Base-by-base conservation (phyloP, 2,329 filamentous ascomycete genomes). In the Penicillium sp. region DNA sequence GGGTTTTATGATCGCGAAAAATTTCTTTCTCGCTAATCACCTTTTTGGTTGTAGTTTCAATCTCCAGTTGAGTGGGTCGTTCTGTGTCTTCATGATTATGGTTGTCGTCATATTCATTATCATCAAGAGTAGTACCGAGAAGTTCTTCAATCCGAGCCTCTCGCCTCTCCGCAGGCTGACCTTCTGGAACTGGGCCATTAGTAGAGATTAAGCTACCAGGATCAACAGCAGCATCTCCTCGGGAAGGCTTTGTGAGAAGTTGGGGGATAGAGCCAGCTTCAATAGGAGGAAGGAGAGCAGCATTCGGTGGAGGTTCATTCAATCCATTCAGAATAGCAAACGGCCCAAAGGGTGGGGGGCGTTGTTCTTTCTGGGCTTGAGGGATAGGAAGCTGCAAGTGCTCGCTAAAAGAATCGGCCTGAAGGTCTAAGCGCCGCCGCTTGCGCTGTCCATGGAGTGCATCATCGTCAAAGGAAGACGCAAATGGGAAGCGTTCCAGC, bases 301-400 rank as follows among this genome's bases (percentile, higher is more conserved):
- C 81, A 64, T 84, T 80, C 8, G 82, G 82, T 13, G 83, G 83
- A 2, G 83, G 83, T 55, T 86, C 82, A 67, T 85, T 82, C 39
- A 86, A 67, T 7, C 82, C 82, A 61, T 83, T 83, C 10, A 86
- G 67, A 53, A 77, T 76, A 40, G 76, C 73, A 57, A 78, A 71
- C 22, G 74, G 70, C 22, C 73, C 69, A 60, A 76, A 73, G 6
- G 75, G 70, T 38, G 68, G 73, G n/a, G 66, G 70, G 42, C 75
- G 71, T 49, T 71, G 70, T 51, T 75, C 73, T 49, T 74, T 73
- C 41, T 77, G 75, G n/a, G 72, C 64, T 51, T 74, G 72, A 7
- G 76, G 76, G 27, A 75, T 76, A 18, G 76, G 76, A 10, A 79
- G 62, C 54, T 77, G 76, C 39, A 78, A 63, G 61, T 75, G 72